A percentile compares a stretch with the other conserved stretches of the same genome.
These are phyloP conservation scores for Paramecium sonneborni DNA, from an alignment of 73 alveolate genomes.

Conservation along the genomic window DNA sequence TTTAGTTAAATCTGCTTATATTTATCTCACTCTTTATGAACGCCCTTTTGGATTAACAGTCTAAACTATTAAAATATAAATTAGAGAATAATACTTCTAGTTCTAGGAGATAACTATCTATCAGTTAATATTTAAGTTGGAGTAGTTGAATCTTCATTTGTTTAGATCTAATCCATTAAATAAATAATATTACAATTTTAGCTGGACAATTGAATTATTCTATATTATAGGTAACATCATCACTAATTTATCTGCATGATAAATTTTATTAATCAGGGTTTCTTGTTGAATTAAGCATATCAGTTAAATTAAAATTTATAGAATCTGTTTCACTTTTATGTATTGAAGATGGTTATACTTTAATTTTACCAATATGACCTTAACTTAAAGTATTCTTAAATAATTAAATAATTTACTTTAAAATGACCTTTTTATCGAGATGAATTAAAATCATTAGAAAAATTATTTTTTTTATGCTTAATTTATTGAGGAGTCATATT, in stretches of 20 bases:
- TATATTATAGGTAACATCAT: neutral
- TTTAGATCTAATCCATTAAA: neutral
- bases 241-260: neutral
- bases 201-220: neutral
- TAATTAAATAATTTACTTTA: neutral
- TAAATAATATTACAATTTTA: neutral
- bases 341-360: neutral
- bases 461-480: constrained; percentile 40
- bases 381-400: constrained; percentile 16
- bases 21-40: neutral
- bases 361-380: neutral
- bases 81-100: neutral
- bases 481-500: neutral
- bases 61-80: neutral
- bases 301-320: constrained; percentile 11
- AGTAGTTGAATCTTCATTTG: neutral
- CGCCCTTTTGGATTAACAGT: neutral
- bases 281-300: constrained; percentile 48
- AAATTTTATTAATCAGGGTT: neutral
- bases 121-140: constrained; percentile 10
- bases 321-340: constrained; percentile 47
- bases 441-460: constrained; percentile 16
- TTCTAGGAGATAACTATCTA: constrained; percentile 1
- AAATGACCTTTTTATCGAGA: neutral
- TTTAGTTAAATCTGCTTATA: neutral